These are phyloP conservation scores for Gymnopus androsaceus DNA, from an alignment of 1,284 basidiomycete species.

Conservation along the genomic window DNA sequence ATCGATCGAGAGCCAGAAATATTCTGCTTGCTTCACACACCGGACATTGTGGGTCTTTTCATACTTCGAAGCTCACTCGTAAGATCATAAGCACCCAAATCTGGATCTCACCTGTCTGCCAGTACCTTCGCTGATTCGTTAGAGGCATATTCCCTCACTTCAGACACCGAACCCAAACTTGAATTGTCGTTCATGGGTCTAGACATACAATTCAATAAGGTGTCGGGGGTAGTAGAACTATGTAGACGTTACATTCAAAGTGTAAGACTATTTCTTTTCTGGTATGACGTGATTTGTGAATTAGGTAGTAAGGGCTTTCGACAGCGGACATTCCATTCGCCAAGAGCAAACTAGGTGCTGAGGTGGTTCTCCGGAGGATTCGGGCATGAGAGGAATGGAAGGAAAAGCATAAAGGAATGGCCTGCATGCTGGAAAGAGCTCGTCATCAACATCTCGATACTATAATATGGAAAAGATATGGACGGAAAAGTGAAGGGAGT, in stretches of 20 bases:
- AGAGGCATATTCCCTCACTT: neutral
- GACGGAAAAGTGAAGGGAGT: conserved; percentile 30
- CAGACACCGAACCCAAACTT: neutral
- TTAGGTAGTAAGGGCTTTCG: conserved; percentile 97
- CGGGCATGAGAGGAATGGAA: conserved; percentile 65
- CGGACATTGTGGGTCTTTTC: conserved; percentile 5
- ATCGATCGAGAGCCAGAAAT: too few relatives aligned
- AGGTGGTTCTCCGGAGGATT: conserved; percentile 64
- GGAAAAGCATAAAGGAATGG: conserved; percentile 74
- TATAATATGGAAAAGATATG: conserved; percentile 81
- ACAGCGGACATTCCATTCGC: conserved; percentile 16
- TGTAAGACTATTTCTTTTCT: conserved; percentile 96
- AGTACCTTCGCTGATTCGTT: conserved; percentile 40
- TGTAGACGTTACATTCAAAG: conserved; percentile 99
- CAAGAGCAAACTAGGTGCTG: too few relatives aligned
- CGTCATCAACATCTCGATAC: conserved; percentile 98
- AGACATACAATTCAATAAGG: too few relatives aligned
- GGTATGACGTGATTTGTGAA: conserved; percentile 99
- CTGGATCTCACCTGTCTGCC: conserved; percentile 95
- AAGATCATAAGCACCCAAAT: conserved; percentile 94
- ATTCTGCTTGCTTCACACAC: too few relatives aligned
- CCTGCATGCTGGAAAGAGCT: conserved; percentile 79
- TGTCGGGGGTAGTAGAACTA: too few relatives aligned
- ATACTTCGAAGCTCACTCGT: conserved; percentile 86
- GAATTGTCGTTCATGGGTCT: neutral